phyloP scores from a whole-genome alignment of 2,329 filamentous ascomycete genomes.

The Acrodontium crateriforme region DNA sequence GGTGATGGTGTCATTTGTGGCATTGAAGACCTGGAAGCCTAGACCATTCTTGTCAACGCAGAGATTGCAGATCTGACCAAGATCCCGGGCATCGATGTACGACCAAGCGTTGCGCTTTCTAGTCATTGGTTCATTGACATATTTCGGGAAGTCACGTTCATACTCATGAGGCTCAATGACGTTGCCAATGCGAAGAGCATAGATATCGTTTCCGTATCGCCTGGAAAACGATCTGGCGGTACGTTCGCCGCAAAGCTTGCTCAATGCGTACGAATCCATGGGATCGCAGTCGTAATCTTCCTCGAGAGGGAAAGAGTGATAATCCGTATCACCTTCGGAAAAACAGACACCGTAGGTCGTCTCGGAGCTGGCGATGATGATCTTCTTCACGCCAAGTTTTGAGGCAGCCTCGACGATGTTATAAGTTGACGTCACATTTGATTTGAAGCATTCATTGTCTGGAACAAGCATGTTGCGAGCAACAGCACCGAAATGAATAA shows the following conservation, averaged over 20 bases:
- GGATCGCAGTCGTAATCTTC: constrained; percentile 47
- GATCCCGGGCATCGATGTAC: constrained; percentile 48
- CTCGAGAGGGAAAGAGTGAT: constrained; percentile 43
- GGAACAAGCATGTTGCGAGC: constrained; percentile 48
- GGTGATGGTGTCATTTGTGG: constrained; percentile 49
- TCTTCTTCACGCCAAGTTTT: constrained; percentile 47
- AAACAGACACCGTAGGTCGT: constrained; percentile 50
- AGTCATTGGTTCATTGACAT: constrained; percentile 36
- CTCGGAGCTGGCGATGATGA: constrained; percentile 46
- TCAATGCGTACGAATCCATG: constrained; percentile 48
- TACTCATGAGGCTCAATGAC: constrained; percentile 51
- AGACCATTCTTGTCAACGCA: constrained; percentile 40
- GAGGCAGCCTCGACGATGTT: constrained; percentile 51
- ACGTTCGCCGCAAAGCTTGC: constrained; percentile 45
- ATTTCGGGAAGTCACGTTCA: constrained; percentile 36
- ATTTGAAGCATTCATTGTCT: constrained; percentile 44
- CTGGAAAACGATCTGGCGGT: constrained; percentile 43
- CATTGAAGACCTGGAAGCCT: constrained; percentile 52
- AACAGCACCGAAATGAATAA: constrained; percentile 49
- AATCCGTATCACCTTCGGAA: constrained; percentile 44
- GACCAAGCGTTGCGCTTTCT: constrained; percentile 47
- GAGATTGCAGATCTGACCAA: constrained; percentile 47
- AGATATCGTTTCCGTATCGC: constrained; percentile 44
- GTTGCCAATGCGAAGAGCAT: constrained; percentile 46
- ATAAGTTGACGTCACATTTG: constrained; percentile 43